phyloP scores from a whole-genome alignment of 2,329 filamentous ascomycete species.

The Cercospora sp. region DNA sequence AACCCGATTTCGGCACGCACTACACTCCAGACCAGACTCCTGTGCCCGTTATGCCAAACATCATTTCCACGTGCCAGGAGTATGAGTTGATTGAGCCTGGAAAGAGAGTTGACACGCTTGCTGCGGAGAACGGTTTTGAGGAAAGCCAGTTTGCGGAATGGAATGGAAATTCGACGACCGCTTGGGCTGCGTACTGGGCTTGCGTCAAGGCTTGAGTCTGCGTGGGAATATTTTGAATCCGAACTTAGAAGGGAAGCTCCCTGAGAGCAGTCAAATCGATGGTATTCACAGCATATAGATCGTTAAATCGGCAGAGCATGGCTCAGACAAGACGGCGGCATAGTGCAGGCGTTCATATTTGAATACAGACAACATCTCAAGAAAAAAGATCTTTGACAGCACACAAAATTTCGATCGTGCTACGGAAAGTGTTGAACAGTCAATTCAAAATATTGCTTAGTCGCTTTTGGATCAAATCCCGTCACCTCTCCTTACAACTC shows the following conservation, averaged over 20 bases:
- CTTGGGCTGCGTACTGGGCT: conserved; percentile 29
- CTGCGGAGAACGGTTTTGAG: conserved; percentile 27
- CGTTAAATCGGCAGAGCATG: neutral
- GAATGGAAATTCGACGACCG: conserved; percentile 27
- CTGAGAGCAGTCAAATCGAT: neutral
- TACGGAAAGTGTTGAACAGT: neutral
- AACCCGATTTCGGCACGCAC: conserved; percentile 26
- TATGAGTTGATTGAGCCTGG: conserved; percentile 33
- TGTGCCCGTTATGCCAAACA: conserved; percentile 37
- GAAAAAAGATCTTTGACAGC: neutral
- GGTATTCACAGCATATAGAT: neutral
- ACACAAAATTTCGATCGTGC: neutral
- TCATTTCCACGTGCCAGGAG: conserved; percentile 34
- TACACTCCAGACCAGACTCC: conserved; percentile 32
- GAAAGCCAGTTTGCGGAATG: conserved; percentile 24
- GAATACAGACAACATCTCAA: neutral
- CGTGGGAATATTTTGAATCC: neutral
- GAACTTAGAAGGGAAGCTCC: neutral
- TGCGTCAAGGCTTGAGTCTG: conserved; percentile 29
- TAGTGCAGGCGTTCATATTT: neutral
- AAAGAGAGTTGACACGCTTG: conserved; percentile 23
- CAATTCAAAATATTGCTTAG: neutral
- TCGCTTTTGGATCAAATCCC: neutral
- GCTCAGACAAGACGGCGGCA: neutral
- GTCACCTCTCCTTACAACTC: neutral